Base-by-base conservation (phyloP, 257 asterid genomes). In the Nicotiana noctiflora region DNA sequence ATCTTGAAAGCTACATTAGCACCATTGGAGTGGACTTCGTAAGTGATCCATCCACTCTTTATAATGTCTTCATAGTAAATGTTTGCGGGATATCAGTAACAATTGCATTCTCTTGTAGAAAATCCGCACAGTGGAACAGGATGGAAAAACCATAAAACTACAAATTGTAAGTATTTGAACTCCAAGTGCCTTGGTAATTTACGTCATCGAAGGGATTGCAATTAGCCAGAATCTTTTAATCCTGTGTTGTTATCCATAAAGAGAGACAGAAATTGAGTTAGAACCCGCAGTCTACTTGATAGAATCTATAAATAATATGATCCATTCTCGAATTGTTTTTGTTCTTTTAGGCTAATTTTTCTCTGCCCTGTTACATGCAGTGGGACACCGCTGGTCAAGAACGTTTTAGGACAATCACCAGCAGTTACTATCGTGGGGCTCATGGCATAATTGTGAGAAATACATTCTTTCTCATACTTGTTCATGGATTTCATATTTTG, bases 361-460 rank as follows among this genome's bases (percentile, higher is more conserved):
- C 18, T 34, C 31, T 34, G 18, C 53, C 53, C 40, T 67, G 55
- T 37, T 67, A 10, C 31, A 37, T 86, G 76, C 84, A 93, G 97
- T 93, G 97, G 97, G 97, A 93, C 81, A 93, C 97, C 62, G 97
- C 97, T 68, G 97, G 97, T 61, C 97, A 93, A 90, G 97, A 91
- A 78, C 97, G 97, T 18, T 93, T 93, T 81, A 93, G 97, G 89
- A 93, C 97, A 75, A 93, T 93, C 81, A 93, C 97, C 8, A 91
- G 97, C 93, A 91, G 97, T 85, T 93, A 93, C 86, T 93, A 93
- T 75, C 97, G 97, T 76, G 97, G 97, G 67, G 97, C 97, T 79
- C 97, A 93, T 81, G 97, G 97, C 75, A 93, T 93, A 88, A 93
- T 91, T 81, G 97, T 93, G 88, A 86, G 93, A 79, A 68, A 23